Base-by-base conservation (phyloP, 352 stramenopile genomes). In the Plasmopara viticola region DNA sequence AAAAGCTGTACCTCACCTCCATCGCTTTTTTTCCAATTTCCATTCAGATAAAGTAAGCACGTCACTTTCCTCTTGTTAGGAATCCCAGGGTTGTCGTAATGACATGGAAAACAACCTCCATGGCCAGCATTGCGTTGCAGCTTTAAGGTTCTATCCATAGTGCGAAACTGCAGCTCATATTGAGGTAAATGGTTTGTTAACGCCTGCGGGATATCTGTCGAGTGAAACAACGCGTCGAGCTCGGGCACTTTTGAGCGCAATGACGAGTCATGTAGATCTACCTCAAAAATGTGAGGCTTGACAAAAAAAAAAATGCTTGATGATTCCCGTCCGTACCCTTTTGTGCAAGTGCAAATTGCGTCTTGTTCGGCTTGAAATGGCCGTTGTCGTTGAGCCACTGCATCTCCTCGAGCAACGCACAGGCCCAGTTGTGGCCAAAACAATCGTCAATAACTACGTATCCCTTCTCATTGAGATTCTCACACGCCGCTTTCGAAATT, bases 231-330 rank as follows among this genome's bases (percentile, higher is more conserved):
- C 15, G 72, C 74, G 38, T 85, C 74, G 5, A 87, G 70, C 55
- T 87, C 73, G 2, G 72, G 75, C 30, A 87, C 75, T 44, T 77
- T 78, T 7, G 48, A 46, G 9, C 80, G 67, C 44, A 87, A 54
- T 6, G 42, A 49, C 1, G 66, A 73, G 53, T 90, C 81, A 52
- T 91, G 80, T 31, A 94, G 56, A 59, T 94, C 83, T 25, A 86
- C 72, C 45, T 94, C 83, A 34, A 70, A 94, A 54, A 94, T 90
- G 58, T 90, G 65, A n/a, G 83, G 83, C 68, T 94, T 94, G 55
- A 75, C 56, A 41, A 85, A 88, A 56, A 86, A n/a, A n/a, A 68
- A 28, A 72, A 69, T 28, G 71, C 64, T 52, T 71, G 61, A 6
- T 55, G 53, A 37, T 60, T 56, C 40, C 52, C 49, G 20, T 65